These are phyloP conservation scores for Geotrichum reessii DNA, from an alignment of 1,139 yeast genomes.

Conservation along the genomic window DNA sequence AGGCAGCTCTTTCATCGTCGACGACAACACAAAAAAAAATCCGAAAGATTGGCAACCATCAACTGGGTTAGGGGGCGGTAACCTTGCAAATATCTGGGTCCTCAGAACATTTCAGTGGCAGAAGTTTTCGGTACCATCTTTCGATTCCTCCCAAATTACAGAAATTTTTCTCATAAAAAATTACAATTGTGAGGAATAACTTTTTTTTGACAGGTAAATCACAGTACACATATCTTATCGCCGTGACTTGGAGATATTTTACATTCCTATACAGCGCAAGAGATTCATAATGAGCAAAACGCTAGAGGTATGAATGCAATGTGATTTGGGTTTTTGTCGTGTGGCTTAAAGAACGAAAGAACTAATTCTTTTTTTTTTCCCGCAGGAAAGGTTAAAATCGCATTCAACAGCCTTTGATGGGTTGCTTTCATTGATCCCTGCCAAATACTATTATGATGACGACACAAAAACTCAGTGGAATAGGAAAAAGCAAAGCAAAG, in stretches of 20 bases:
- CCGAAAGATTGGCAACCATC: neutral
- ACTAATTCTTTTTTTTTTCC: neutral
- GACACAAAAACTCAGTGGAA: conserved; percentile 83
- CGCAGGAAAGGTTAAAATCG: conserved; percentile 70
- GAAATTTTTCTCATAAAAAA: neutral
- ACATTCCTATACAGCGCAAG: neutral
- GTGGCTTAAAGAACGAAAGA: neutral
- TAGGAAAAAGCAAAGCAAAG: conserved; percentile 62
- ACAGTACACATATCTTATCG: neutral
- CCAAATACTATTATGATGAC: conserved; percentile 76
- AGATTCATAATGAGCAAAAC: conserved; percentile 27
- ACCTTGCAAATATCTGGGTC: conserved; percentile 1
- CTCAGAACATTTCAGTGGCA: conserved; percentile 6
- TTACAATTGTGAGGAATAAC: neutral
- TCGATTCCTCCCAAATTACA: conserved; percentile 1
- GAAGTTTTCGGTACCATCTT: neutral
- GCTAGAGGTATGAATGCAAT: conserved; percentile 24
- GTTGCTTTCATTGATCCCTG: conserved; percentile 82
- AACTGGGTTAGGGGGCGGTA: neutral
- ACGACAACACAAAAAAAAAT: neutral
- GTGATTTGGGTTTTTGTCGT: neutral
- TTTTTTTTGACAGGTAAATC: neutral
- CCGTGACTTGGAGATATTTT: neutral
- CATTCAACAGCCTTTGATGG: conserved; percentile 91
- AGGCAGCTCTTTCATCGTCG: neutral